These are phyloP conservation scores for Salix koriyanagi DNA, from an alignment of 345 rosid species.

Conservation along the genomic window DNA sequence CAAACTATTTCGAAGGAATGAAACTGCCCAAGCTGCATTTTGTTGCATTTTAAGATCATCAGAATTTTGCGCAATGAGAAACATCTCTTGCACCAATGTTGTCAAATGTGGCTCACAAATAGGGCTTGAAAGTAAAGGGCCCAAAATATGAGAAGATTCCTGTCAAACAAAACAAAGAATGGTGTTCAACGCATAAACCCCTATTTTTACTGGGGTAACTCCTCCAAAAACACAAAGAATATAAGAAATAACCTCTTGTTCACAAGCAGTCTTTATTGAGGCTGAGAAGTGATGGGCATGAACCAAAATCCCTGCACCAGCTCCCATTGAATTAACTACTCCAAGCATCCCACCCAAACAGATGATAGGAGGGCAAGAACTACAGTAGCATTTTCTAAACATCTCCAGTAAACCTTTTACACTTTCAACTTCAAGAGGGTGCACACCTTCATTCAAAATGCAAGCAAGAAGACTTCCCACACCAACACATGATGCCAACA, in stretches of 20 bases:
- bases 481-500: slow-evolving; percentile 78
- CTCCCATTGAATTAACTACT: slow-evolving; percentile 76
- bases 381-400: slow-evolving; percentile 69
- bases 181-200: slow-evolving; percentile 9
- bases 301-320: slow-evolving; percentile 68
- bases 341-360: slow-evolving; percentile 91
- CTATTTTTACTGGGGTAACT: not conserved
- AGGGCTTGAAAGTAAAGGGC: slow-evolving; percentile 57
- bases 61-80: slow-evolving; percentile 71
- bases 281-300: slow-evolving; percentile 38
- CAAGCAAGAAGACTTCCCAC: slow-evolving; percentile 73
- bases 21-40: slow-evolving; percentile 82
- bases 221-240: not conserved
- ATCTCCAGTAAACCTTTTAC: slow-evolving; percentile 54
- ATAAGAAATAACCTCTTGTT: slow-evolving; percentile 44
- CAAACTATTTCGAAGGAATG: slow-evolving; percentile 61
- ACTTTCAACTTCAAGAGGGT: slow-evolving; percentile 51
- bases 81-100: slow-evolving; percentile 70
- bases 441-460: slow-evolving; percentile 65
- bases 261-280: slow-evolving; percentile 27
- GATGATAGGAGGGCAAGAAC: slow-evolving; percentile 49
- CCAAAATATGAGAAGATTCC: slow-evolving; percentile 52
- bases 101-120: slow-evolving; percentile 49
- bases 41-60: slow-evolving; percentile 64
- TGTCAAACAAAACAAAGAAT: slow-evolving; percentile 34